These are phyloP conservation scores for Metschnikowia gelsemii DNA, from an alignment of 805 yeast species.

Conservation along the genomic window DNA sequence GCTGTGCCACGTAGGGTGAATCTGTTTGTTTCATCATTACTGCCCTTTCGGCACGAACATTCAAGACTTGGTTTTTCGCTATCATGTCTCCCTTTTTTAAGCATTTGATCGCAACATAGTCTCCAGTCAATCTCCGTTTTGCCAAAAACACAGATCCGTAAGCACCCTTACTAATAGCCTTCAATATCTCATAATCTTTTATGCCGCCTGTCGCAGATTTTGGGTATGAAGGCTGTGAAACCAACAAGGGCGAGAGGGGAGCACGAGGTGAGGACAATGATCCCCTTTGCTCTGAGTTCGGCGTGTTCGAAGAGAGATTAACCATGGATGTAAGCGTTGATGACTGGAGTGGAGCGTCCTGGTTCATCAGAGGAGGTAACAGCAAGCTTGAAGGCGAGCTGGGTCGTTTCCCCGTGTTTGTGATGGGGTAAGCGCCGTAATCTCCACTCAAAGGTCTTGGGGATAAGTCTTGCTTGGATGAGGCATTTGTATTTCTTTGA, in stretches of 20 bases:
- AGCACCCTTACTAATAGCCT: constrained; percentile 96
- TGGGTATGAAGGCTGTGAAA: constrained; percentile 57
- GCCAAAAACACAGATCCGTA: constrained; percentile 94
- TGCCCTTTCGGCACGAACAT: constrained; percentile 92
- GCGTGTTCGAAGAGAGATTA: constrained; percentile 3
- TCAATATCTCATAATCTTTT: constrained; percentile 82
- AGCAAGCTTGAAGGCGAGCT: constrained; percentile 13
- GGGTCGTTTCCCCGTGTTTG: constrained; percentile 43
- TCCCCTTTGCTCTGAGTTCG: constrained; percentile 7
- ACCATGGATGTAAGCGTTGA: constrained; percentile 3
- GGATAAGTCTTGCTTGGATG: constrained; percentile 16
- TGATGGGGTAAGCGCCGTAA: constrained; percentile 44
- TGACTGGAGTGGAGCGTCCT: constrained; percentile 1
- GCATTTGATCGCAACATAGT: constrained; percentile 92
- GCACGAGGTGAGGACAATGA: constrained; percentile 41
- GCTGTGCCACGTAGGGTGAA: constrained; percentile 87
- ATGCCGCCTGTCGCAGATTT: constrained; percentile 67
- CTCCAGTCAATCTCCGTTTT: constrained; percentile 81
- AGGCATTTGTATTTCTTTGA: constrained; percentile 47
- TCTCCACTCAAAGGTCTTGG: constrained; percentile 9
- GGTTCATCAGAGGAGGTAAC: constrained; percentile 10
- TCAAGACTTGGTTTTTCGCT: constrained; percentile 92
- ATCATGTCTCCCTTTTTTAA: constrained; percentile 93
- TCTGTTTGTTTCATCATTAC: constrained; percentile 97
- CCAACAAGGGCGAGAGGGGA: constrained; percentile 77